Conservation (phyloP, 306 rosid species). For the Cucurbita ficifolia region DNA sequence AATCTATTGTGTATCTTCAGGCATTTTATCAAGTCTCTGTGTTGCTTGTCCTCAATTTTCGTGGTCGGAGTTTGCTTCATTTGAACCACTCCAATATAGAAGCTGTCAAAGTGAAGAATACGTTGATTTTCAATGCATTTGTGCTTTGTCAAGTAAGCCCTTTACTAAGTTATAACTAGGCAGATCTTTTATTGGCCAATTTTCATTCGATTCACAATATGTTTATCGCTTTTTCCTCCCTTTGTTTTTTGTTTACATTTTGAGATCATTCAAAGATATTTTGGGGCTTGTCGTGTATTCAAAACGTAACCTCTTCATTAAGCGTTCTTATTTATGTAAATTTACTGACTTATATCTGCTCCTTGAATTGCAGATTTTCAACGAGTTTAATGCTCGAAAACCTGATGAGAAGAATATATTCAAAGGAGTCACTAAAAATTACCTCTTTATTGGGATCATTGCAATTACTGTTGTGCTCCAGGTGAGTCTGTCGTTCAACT, state of each 20-base stretch:
- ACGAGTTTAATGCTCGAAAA: slow-evolving; percentile 86
- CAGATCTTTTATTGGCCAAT: not conserved
- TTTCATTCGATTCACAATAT: not conserved
- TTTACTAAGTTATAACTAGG: not conserved
- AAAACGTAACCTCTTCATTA: not conserved
- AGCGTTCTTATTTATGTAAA: not conserved
- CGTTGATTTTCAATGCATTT: slow-evolving; percentile 81
- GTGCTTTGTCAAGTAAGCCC: slow-evolving; percentile 83
- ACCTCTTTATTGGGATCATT: slow-evolving; percentile 67
- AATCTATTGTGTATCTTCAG: slow-evolving; percentile 18
- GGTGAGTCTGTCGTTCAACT: slow-evolving; percentile 25
- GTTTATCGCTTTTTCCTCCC: not conserved
- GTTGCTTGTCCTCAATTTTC: slow-evolving; percentile 59
- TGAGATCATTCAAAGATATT: not conserved
- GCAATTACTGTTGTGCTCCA: slow-evolving; percentile 57
- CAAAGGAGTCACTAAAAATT: slow-evolving; percentile 53
- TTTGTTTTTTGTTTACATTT: not conserved
- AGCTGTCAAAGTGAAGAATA: slow-evolving; percentile 60
- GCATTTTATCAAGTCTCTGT: slow-evolving; percentile 73
- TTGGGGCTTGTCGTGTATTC: not conserved
- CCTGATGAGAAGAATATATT: slow-evolving; percentile 71
- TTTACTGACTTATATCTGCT: not conserved
- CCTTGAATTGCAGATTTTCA: slow-evolving; percentile 43
- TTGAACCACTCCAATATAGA: slow-evolving; percentile 8
- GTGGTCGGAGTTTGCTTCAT: slow-evolving; percentile 38